These are phyloP conservation scores for Cornus suecica DNA, from an alignment of 148 eudicot genomes.

Conservation along the genomic window DNA sequence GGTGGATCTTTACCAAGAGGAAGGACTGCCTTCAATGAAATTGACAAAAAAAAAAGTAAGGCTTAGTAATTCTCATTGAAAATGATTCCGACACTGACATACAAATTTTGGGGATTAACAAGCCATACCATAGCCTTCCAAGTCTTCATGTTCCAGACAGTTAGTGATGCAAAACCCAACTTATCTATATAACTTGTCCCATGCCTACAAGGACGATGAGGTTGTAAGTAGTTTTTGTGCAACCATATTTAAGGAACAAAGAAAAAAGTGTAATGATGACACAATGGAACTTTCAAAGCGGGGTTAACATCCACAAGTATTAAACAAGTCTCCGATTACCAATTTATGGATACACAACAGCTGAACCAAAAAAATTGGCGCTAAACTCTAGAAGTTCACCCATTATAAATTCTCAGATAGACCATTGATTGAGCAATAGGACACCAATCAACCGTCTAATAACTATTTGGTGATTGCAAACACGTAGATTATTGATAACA, in stretches of 20 bases:
- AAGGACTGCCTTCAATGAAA: constrained; percentile 87
- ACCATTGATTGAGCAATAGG: too few relatives aligned
- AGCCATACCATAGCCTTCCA: constrained; percentile 91
- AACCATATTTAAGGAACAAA: neutral
- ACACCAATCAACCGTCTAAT: too few relatives aligned
- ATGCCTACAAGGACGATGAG: constrained; percentile 39
- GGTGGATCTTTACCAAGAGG: constrained; percentile 99
- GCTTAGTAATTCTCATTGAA: constrained; percentile 10
- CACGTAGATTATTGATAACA: too few relatives aligned
- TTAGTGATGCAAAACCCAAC: too few relatives aligned
- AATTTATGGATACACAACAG: neutral
- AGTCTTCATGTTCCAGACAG: constrained; percentile 97
- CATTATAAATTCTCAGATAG: too few relatives aligned
- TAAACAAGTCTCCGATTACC: neutral
- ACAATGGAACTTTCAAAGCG: neutral
- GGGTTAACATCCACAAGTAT: constrained; percentile 1
- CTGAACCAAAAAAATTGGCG: too few relatives aligned
- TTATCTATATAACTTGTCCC: too few relatives aligned
- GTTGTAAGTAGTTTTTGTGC: neutral
- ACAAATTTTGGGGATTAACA: constrained; percentile 15
- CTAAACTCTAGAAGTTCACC: too few relatives aligned
- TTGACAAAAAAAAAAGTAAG: constrained; percentile 32
- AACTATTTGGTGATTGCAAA: too few relatives aligned
- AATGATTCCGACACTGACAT: neutral
- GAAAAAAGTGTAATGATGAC: neutral